Base-by-base conservation (phyloP, 1,139 yeast species). In the Pichia sp. region DNA sequence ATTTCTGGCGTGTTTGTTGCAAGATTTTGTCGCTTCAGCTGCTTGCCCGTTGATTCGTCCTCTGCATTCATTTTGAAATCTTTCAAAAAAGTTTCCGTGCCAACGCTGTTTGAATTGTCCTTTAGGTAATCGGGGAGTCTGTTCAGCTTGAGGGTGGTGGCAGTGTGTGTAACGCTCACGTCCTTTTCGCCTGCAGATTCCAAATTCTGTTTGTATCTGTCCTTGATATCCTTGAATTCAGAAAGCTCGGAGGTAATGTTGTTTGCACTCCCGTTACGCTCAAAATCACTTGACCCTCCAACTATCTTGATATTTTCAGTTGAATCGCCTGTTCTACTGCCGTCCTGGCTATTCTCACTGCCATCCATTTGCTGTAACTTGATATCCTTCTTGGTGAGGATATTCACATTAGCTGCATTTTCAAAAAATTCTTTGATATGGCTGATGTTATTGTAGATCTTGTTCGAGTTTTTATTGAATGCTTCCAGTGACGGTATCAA, bases 371-470 rank as follows among this genome's bases (percentile, higher is more conserved):
- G 14, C 6, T 51, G 48, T 16, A 52, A 17, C 3, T 55, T 50
- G 24, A 58, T 33, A 36, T 62, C 64, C 24, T 59, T 57, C 34
- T 54, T 55, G 1, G 70, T 67, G 6, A 67, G 56, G 17, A 66
- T 65, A 48, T 63, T 65, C 30, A 67, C 90, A 64, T 85, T 83
- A 2, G 93, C 92, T 38, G 90, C 83, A 56, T 84, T 81, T 64
- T 87, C 95, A 62, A 87, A 77, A 67, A 87, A 86, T 49, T 77
- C 78, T 67, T 87, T 87, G 90, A 95, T 86, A 65, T 86, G 86
- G 53, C 78, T 78, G 1, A 81, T 82, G 56, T 82, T 79, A 24
- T 73, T 69, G 86, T 89, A 83, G 4, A 86, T 80, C 47, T 76
- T 72, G 49, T 74, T 74, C 4, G 86, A 78, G 53, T 79, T 78